Evolutionary conservation across 345 rosid genomes (phyloP).

Genomic region (Citrus trifoliata): DNA sequence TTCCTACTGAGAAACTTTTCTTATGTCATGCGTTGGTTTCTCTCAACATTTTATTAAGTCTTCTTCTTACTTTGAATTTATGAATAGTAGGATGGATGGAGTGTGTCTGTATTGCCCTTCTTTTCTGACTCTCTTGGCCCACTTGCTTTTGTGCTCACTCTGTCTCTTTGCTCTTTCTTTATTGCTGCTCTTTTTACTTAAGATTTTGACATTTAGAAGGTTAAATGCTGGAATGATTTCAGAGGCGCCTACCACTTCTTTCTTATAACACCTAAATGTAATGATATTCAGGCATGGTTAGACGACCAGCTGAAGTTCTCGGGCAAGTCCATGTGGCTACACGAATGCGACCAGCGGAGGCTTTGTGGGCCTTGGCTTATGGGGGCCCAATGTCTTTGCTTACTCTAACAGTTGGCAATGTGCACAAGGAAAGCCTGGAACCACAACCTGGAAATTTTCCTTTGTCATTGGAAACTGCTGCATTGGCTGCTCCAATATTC

Average conservation of each 20-base stretch:
- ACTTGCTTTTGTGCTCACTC: neutral
- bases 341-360: conserved; percentile 83
- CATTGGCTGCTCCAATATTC: conserved; percentile 90
- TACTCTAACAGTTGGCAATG: conserved; percentile 75
- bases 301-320: conserved; percentile 97
- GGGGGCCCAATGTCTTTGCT: conserved; percentile 98
- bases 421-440: conserved; percentile 69
- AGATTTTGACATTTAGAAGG: neutral
- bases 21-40: neutral
- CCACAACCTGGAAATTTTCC: conserved; percentile 62
- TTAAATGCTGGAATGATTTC: conserved; percentile 12
- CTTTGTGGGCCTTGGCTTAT: conserved; percentile 93
- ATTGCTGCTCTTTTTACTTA: neutral
- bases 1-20: neutral
- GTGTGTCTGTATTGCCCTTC: neutral
- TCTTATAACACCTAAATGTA: conserved; percentile 14
- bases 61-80: neutral
- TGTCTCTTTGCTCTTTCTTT: neutral
- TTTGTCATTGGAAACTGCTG: conserved; percentile 56
- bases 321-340: conserved; percentile 97
- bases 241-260: neutral
- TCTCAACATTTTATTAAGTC: neutral
- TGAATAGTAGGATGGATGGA: neutral
- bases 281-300: conserved; percentile 54
- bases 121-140: neutral